Base-by-base conservation (phyloP, 2,329 filamentous ascomycete species). In the Neofusicoccum parvum region DNA sequence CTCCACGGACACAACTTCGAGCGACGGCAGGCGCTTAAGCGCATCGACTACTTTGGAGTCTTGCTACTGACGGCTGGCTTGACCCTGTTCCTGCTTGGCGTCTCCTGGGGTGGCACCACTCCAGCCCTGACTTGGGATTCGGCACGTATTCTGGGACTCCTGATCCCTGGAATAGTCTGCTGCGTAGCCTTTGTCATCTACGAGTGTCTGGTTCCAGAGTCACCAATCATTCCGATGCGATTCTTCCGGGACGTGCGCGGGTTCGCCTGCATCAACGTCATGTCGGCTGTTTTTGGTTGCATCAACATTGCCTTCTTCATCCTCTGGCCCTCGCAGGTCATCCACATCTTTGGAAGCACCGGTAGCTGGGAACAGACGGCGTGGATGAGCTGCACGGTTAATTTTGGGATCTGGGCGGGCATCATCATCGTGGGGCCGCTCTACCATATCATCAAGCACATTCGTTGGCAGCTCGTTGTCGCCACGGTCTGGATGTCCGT, bases 41-140 rank as follows among this genome's bases (percentile, higher is more conserved):
- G 69, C 23, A 73, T 85, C 14, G 84, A 82, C 66, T 82, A 80
- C 65, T 56, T 79, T 36, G 81, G 81, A 2, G 78, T 80, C 48
- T 77, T 81, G 68, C 72, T 83, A 41, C 81, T 77, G 75, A 77
- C 78, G 3, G 76, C 76, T 3, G 79, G 80, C 12, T 73, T 80
- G 1, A 78, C 77, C 5, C 67, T 82, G 3, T 77, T 82, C 66
- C 70, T 82, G 12, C 78, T 82, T 68, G 80, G 80, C 5, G 72
- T 83, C 32, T 79, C 77, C 11, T 81, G 80, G 78, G 81, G 80
- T 27, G 80, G 80, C 34, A 67, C 48, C 4, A 58, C 36, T 14
- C 14, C 37, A 70, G 68, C 59, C 34, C 68, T n/a, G 41, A 69
- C 67, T 20, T 68, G 48, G 48, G 48, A 51, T 7, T 51, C 48